Percentiles rank a stretch among this genome's conserved stretches.
phyloP scores from a whole-genome alignment of 441 rosid genomes.

The Lepidium campestre region DNA sequence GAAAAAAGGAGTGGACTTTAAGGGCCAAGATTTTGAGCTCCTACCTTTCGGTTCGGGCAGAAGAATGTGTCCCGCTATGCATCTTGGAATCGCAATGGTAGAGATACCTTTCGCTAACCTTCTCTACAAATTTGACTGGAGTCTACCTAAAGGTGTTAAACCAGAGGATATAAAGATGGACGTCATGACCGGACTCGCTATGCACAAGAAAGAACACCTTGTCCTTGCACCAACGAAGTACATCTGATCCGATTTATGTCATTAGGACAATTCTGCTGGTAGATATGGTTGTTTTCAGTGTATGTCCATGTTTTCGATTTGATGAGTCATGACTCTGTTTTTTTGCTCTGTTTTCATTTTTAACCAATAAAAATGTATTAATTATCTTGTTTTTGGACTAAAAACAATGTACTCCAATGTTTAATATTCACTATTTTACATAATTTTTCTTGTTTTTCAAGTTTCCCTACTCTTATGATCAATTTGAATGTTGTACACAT shows the following conservation, averaged over 20 bases:
- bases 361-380: background rate
- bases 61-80: constrained; percentile 36
- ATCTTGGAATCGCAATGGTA: constrained; percentile 26
- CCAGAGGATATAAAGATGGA: constrained; percentile 33
- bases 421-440: background rate
- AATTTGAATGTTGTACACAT: too few species aligned
- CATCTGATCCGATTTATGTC: background rate
- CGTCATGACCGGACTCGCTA: constrained; percentile 30
- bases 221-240: constrained; percentile 19
- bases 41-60: constrained; percentile 41
- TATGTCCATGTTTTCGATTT: background rate
- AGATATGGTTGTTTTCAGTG: background rate
- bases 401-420: background rate
- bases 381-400: background rate
- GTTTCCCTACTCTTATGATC: too few species aligned
- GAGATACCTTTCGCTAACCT: constrained; percentile 42
- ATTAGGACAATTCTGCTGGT: background rate
- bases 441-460: background rate
- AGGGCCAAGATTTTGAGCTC: constrained; percentile 38
- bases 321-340: background rate
- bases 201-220: constrained; percentile 35
- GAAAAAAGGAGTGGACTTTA: constrained; percentile 30
- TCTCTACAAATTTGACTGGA: constrained; percentile 38
- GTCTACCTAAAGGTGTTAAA: constrained; percentile 29
- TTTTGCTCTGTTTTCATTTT: background rate